Evolutionary conservation across 1,139 yeast genomes (phyloP), one percentile per base, ranked within the genome.

Genomic region (Groenewaldozyma sp.): DNA sequence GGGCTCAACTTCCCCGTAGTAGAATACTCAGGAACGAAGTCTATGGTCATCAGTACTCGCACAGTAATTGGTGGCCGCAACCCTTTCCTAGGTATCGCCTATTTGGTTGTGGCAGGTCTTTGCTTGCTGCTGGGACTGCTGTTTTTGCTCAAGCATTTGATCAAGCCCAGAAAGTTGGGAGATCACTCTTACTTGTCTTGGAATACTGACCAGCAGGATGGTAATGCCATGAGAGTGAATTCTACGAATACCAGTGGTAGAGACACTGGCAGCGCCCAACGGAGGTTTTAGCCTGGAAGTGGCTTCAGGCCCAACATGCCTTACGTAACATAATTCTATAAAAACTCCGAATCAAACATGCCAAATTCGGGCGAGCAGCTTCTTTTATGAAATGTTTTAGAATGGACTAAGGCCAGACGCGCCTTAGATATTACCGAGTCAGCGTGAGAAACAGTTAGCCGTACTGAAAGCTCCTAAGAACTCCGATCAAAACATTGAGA

Each of bases 101-200:
- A 95, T 81, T 75, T 91, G 54, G 93, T 77, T 13, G 94, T 84
- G 19, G 97, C 97, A n/a, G 94, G 87, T 2, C 63, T 88, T n/a
- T 82, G 93, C 53, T 68, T 81, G 40, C 47, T 74, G 1, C 66
- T 83, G 42, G 82, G 82, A 7, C 50, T 78, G 13, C 56, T 69
- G 18, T 74, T 82, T 56, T 65, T 80, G 50, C 54, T 74, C 31
- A 73, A 81, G 46, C 82, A 81, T 51, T 51, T 78, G 28, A 57
- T 82, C 42, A 71, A 71, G 51, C 93, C 94, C 24, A 69, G 94
- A 55, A 76, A 76, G 51, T 68, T 82, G 3, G 94, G 93, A 6
- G 94, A 82, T 57, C 75, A 76, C 38, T 68, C 74, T 35, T 70
- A 80, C 52, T 68, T 82, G 53, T 75, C 82, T 46, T 82, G 94